Conservation (phyloP, 192 early-diverging fungal species). For the Coemansia asiatica region DNA sequence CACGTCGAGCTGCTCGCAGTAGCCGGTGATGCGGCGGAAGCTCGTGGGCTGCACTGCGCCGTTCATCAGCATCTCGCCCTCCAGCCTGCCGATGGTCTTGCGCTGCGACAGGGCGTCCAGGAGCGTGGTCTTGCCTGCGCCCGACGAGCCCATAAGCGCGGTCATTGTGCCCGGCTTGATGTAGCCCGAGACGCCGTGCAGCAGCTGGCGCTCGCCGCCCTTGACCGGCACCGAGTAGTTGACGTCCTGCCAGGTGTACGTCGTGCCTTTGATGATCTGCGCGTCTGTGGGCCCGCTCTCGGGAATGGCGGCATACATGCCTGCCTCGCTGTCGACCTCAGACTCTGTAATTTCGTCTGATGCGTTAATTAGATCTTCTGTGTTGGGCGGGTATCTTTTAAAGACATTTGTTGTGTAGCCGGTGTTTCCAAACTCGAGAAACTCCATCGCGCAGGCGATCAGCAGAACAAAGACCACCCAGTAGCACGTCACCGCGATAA, state of each 20-base stretch:
- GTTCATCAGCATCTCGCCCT: conserved; percentile 67
- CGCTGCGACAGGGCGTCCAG: conserved; percentile 70
- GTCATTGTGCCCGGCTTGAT: conserved; percentile 75
- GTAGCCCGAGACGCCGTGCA: conserved; percentile 66
- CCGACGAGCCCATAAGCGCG: conserved; percentile 66
- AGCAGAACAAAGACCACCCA: conserved; percentile 46
- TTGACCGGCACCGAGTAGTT: conserved; percentile 70
- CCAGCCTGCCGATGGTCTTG: conserved; percentile 63
- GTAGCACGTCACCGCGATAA: conserved; percentile 54
- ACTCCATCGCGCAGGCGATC: conserved; percentile 56
- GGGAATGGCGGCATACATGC: neutral
- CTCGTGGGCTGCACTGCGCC: conserved; percentile 48
- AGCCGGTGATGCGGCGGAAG: conserved; percentile 67
- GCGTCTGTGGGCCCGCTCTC: conserved; percentile 17
- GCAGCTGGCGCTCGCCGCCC: conserved; percentile 62
- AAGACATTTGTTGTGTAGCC: conserved; percentile 48
- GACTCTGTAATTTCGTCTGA: neutral
- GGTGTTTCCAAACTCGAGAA: conserved; percentile 55
- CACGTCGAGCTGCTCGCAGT: conserved; percentile 78
- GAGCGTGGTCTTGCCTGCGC: conserved; percentile 72
- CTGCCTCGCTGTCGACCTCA: neutral
- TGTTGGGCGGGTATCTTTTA: conserved; percentile 15
- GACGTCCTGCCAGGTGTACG: conserved; percentile 66
- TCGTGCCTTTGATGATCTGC: conserved; percentile 50
- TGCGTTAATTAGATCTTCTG: neutral